These are phyloP conservation scores for Crepidotus variabilis DNA, from an alignment of 768 basidiomycete species.

Conservation along the genomic window DNA sequence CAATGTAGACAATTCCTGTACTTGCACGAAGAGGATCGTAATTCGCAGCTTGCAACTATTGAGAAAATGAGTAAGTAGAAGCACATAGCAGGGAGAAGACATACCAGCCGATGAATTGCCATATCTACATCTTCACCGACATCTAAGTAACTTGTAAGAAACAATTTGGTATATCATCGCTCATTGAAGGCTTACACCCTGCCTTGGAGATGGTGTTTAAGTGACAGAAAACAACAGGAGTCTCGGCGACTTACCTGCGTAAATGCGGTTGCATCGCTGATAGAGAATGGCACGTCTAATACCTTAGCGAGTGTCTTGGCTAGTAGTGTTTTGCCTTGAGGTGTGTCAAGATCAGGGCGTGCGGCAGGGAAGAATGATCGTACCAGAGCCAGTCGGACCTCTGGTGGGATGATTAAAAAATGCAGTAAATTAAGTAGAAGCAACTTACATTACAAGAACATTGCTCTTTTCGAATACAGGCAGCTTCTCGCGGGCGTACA, in stretches of 20 bases:
- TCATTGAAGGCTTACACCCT: slow-evolving; percentile 13
- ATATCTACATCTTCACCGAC: slow-evolving; percentile 97
- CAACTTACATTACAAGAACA: slow-evolving; percentile 76
- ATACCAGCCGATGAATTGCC: slow-evolving; percentile 79
- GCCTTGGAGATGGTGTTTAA: slow-evolving; percentile 10
- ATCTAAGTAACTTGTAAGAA: slow-evolving; percentile 41
- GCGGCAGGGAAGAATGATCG: slow-evolving; percentile 6
- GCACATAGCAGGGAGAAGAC: slow-evolving; percentile 11
- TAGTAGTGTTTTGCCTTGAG: slow-evolving; percentile 80
- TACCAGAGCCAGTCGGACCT: slow-evolving; percentile 86
- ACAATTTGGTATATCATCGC: slow-evolving; percentile 6
- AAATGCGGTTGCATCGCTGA: slow-evolving; percentile 90
- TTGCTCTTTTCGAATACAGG: slow-evolving; percentile 93
- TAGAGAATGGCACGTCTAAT: slow-evolving; percentile 91
- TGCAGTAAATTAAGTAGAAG: background rate
- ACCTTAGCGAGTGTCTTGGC: slow-evolving; percentile 90
- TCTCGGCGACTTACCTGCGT: slow-evolving; percentile 60
- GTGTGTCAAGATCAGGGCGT: background rate
- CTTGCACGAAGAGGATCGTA: slow-evolving; percentile 87
- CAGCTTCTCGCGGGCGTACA: slow-evolving; percentile 39
- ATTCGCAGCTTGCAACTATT: slow-evolving; percentile 82
- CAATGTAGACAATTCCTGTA: slow-evolving; percentile 93
- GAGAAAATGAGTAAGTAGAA: background rate
- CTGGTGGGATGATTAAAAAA: slow-evolving; percentile 28
- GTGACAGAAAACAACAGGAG: background rate